Evolutionary conservation across 371 early-diverging fungal species (phyloP).

Genomic region (Blakeslea trispora): DNA sequence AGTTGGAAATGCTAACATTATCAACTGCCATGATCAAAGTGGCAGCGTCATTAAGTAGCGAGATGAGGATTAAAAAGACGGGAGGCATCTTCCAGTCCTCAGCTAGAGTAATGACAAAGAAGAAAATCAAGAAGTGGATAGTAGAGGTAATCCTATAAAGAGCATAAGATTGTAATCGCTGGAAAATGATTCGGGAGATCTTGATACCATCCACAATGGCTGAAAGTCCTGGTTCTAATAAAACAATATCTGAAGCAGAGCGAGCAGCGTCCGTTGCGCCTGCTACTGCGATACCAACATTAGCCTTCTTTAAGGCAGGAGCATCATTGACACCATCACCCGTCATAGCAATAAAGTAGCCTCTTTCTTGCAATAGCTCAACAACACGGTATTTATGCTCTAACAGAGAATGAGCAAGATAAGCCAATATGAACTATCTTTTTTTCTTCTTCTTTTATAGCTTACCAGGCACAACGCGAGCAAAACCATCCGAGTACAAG

Average conservation of each 20-base stretch:
- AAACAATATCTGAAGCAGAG: constrained; percentile 91
- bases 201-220: constrained; percentile 89
- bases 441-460: not conserved
- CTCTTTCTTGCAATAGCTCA: constrained; percentile 52
- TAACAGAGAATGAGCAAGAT: constrained; percentile 64
- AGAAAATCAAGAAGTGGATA: constrained; percentile 89
- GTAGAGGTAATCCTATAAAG: constrained; percentile 92
- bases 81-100: constrained; percentile 85
- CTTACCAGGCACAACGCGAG: constrained; percentile 76
- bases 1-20: constrained; percentile 78
- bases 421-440: not conserved
- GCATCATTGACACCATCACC: constrained; percentile 94
- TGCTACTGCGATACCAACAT: constrained; percentile 71
- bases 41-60: constrained; percentile 87
- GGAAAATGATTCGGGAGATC: constrained; percentile 87
- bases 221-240: constrained; percentile 84
- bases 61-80: constrained; percentile 83
- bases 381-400: constrained; percentile 69
- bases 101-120: constrained; percentile 84
- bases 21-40: constrained; percentile 92
- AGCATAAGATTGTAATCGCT: constrained; percentile 88
- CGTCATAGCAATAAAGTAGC: constrained; percentile 65
- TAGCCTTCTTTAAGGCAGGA: constrained; percentile 70
- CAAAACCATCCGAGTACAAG: constrained; percentile 76
- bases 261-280: constrained; percentile 94